Evolutionary conservation across 2,329 filamentous ascomycete genomes (phyloP).

Genomic region (Karstenula rhodostoma): DNA sequence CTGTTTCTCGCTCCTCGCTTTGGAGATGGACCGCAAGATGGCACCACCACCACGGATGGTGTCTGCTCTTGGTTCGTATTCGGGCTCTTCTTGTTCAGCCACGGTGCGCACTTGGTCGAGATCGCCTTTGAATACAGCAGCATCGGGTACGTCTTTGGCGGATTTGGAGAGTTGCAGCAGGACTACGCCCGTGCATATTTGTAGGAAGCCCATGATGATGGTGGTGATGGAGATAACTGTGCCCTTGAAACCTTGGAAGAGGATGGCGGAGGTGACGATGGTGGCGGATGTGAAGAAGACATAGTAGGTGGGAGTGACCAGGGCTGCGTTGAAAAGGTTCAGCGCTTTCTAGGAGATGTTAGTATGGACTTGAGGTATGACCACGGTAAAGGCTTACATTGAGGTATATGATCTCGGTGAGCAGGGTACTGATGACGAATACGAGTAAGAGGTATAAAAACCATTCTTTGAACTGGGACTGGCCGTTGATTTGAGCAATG

Average conservation of each 20-base stretch:
- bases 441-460: conserved; percentile 91
- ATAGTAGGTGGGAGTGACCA: conserved; percentile 98
- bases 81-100: conserved; percentile 93
- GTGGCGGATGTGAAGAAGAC: conserved; percentile 97
- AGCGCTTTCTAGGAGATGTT: conserved; percentile 83
- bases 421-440: conserved; percentile 86
- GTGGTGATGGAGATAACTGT: conserved; percentile 81
- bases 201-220: conserved; percentile 90
- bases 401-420: conserved; percentile 94
- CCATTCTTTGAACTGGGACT: conserved; percentile 93
- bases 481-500: conserved; percentile 81
- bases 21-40: conserved; percentile 83
- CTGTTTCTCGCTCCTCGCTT: conserved; percentile 78
- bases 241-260: conserved; percentile 95
- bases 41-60: conserved; percentile 91
- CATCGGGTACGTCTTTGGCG: conserved; percentile 94
- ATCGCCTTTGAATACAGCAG: conserved; percentile 90
- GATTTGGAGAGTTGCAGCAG: conserved; percentile 97
- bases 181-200: conserved; percentile 92
- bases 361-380: conserved; percentile 33
- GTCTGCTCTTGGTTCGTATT: conserved; percentile 94
- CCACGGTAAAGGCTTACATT: conserved; percentile 72
- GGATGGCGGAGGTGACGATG: conserved; percentile 89
- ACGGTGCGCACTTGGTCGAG: conserved; percentile 95
- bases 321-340: conserved; percentile 93